Evolutionary conservation across 1,284 basidiomycete genomes (phyloP).

Genomic region (Cutaneotrichosporon mucoides): DNA sequence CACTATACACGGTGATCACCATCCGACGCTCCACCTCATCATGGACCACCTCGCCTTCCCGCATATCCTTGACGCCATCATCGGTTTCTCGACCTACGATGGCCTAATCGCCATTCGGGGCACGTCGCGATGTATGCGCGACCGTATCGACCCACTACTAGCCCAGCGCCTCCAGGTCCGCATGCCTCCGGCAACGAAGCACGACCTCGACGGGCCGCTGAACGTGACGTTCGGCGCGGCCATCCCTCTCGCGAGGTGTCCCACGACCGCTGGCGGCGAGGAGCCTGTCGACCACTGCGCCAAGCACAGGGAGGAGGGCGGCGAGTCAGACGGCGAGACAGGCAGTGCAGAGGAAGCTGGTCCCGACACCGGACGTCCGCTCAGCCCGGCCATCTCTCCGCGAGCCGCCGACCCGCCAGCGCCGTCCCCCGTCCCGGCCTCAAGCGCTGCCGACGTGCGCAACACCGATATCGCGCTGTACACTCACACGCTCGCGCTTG

Average conservation of each 20-base stretch:
- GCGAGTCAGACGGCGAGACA: too few relatives aligned
- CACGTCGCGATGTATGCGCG: not conserved
- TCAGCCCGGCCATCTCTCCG: too few relatives aligned
- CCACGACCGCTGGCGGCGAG: too few relatives aligned
- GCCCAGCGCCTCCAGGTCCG: not conserved
- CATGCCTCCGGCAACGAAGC: not conserved
- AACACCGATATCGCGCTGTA: not conserved
- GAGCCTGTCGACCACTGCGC: not conserved
- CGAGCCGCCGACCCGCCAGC: too few relatives aligned
- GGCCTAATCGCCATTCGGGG: not conserved
- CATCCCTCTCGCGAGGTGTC: not conserved
- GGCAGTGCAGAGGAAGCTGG: too few relatives aligned
- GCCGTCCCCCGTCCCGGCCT: too few relatives aligned
- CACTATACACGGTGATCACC: not conserved
- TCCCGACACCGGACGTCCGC: too few relatives aligned
- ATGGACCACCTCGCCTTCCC: not conserved
- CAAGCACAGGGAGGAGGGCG: not conserved
- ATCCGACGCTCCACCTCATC: not conserved
- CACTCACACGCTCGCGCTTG: not conserved
- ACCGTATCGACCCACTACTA: not conserved
- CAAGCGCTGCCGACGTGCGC: not conserved
- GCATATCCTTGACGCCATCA: conserved; percentile 2
- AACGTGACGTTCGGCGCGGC: not conserved
- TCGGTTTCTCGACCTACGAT: not conserved
- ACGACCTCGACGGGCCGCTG: not conserved